Evolutionary conservation across 2,329 filamentous ascomycete genomes (phyloP), one percentile per base, ranked within the genome.

Genomic region (Seiridium cupressi): DNA sequence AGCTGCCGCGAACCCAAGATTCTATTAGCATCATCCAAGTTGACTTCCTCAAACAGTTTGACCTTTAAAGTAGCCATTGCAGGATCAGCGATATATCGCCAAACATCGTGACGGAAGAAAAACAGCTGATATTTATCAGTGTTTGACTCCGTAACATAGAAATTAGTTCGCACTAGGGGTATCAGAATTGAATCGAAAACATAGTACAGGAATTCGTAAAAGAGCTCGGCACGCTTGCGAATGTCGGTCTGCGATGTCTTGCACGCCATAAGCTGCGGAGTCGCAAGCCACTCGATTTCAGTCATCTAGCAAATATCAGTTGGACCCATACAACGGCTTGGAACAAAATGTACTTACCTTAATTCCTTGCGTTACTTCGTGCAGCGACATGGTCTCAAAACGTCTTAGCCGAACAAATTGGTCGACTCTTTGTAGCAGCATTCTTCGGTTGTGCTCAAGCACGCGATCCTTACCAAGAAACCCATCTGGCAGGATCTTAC

Each of bases 61-160:
- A 77, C 66, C 69, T 90, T 95, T 31, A 98, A 76, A 1, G 77
- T 77, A 1, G 80, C 73, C 70, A 97, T 78, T 0, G 89, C 86
- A 5, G 93, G 90, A 66, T 93, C 88, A 1, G 89, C 86, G 40
- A 98, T 74, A 46, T 82, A 82, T 55, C 85, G 86, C 95, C 95
- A 99, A 8, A 95, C 81, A 73, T 99, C 95, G 65, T 99, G 95
- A 3, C 94, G 90, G 71, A 97, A 98, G 76, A 92, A 99, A 73
- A 96, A 97, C 1, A 98, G 77, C 35, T 87, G 86, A 67, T 95
- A 92, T 13, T 89, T 88, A 70, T 97, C 87, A 1, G 81, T 80
- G 63, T 87, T 93, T 0, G 93, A 95, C 73, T 99, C 95, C 0
- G 95, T 99, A 44, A 97, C 91, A 70, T 98, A 94, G 69, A 99